Evolutionary conservation across 1,139 yeast species (phyloP), one percentile per base, ranked within the genome.

Genomic region (Debaryomyces fabryi): DNA sequence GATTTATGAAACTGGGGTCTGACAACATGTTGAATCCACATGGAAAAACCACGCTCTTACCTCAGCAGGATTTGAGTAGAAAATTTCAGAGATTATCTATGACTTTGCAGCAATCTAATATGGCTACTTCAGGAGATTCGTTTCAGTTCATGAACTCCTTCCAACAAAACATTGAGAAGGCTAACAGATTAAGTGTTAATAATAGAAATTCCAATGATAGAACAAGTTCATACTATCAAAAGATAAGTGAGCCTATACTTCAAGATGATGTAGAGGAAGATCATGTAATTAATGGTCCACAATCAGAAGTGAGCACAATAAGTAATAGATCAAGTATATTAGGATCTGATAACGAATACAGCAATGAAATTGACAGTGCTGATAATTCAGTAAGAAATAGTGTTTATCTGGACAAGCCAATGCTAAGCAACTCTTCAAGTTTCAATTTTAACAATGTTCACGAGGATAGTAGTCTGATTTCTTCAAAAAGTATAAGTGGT

Each of bases 11-110:
- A 23, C 39, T 30, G 23, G 37, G 39, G 3, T 29, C 41, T 13
- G 46, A 46, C 21, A 33, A 29, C 55, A 29, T 38, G n/a, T 18
- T 29, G 18, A 23, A 36, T 24, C 39, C 44, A 23, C 15, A 30
- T 35, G 37, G 15, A 6, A 40, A 39, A 8, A 24, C 45, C 13
- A 21, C 60, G 2, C 51, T 51, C 10, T 59, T 72, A 9, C 78
- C 79, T 3, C 74, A 67, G 45, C 72, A 70, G 45, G 67, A 64
- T 42, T 61, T 76, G 39, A 66, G 71, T 43, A 54, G 58, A 6
- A 74, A 73, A 54, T 76, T 76, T 52, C 71, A 73, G 49, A 51
- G 81, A 18, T 63, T 76, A 29, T 72, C 78, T 1, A 54, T 67
- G 50, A 73, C 79, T 1, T 60, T 76, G 36, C 76, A 71, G 47